Conservation (phyloP, 441 rosid species). For the Daphne laureola region DNA sequence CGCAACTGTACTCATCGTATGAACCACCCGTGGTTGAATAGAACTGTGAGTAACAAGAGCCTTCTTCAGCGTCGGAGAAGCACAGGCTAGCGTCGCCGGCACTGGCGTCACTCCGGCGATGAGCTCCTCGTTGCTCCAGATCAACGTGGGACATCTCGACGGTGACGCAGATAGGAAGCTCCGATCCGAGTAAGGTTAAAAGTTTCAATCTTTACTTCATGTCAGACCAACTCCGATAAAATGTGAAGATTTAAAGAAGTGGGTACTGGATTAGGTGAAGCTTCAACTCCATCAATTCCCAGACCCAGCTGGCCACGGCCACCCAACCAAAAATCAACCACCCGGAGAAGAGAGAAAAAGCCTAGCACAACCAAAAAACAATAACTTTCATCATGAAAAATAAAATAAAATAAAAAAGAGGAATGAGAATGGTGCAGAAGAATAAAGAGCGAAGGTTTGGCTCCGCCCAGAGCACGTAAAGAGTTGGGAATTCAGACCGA, state of each 20-base stretch:
- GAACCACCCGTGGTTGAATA: slow-evolving; percentile 73
- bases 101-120: slow-evolving; percentile 32
- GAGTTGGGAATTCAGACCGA: too few species aligned
- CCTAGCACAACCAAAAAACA: neutral
- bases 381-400: too few species aligned
- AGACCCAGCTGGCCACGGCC: too few species aligned
- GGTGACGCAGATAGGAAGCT: slow-evolving; percentile 11
- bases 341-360: neutral
- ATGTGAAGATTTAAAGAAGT: slow-evolving; percentile 20
- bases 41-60: slow-evolving; percentile 73
- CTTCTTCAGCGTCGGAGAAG: slow-evolving; percentile 85
- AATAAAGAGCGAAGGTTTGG: too few species aligned
- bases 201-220: slow-evolving; percentile 16
- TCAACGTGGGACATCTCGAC: slow-evolving; percentile 48
- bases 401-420: too few species aligned
- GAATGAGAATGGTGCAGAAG: too few species aligned
- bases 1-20: slow-evolving; percentile 47
- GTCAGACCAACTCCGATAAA: slow-evolving; percentile 1
- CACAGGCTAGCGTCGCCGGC: slow-evolving; percentile 33
- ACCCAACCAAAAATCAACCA: slow-evolving; percentile 13
- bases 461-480: too few species aligned
- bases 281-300: slow-evolving; percentile 29
- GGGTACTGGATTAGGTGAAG: slow-evolving; percentile 30
- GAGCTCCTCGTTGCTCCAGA: slow-evolving; percentile 60
- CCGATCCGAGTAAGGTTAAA: slow-evolving; percentile 4